Evolutionary conservation across 192 early-diverging fungal genomes (phyloP).

Genomic region (Glomus cerebriforme): DNA sequence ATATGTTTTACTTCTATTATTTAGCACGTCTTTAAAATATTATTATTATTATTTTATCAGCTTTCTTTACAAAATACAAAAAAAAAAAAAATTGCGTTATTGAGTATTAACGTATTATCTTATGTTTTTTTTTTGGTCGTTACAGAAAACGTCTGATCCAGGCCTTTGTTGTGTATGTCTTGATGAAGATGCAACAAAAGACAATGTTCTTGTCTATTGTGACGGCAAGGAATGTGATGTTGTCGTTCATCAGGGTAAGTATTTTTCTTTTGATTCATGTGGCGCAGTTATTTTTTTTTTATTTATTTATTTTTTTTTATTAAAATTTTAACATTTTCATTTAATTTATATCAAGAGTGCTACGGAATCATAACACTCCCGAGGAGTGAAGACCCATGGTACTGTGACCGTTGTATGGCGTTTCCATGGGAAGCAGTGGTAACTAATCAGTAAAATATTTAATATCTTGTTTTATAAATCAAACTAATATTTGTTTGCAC

Average conservation of each 20-base stretch:
- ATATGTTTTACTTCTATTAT: not conserved
- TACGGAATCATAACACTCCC: constrained; percentile 46
- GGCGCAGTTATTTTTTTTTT: not conserved
- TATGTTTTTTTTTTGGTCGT: constrained; percentile 8
- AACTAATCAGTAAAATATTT: constrained; percentile 14
- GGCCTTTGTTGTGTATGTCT: constrained; percentile 57
- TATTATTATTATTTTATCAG: no score
- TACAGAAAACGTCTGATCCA: constrained; percentile 55
- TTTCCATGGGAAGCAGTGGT: constrained; percentile 44
- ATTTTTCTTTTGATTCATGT: not conserved
- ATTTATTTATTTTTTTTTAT: not conserved
- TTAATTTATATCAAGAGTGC: constrained; percentile 40
- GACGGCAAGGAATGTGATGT: constrained; percentile 41
- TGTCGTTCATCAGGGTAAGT: constrained; percentile 32
- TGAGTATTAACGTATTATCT: not conserved
- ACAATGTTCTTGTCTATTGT: constrained; percentile 56
- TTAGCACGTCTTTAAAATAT: no score
- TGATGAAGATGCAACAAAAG: constrained; percentile 47
- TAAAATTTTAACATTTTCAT: constrained; percentile 29
- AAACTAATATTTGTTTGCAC: not conserved
- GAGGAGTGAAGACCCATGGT: constrained; percentile 44
- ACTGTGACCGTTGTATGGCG: constrained; percentile 48
- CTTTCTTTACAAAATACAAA: no score
- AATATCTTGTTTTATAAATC: not conserved
- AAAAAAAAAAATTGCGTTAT: not conserved